These are phyloP conservation scores for Davidsoniella eucalypti DNA, from an alignment of 2,329 filamentous ascomycete genomes.

Conservation along the genomic window DNA sequence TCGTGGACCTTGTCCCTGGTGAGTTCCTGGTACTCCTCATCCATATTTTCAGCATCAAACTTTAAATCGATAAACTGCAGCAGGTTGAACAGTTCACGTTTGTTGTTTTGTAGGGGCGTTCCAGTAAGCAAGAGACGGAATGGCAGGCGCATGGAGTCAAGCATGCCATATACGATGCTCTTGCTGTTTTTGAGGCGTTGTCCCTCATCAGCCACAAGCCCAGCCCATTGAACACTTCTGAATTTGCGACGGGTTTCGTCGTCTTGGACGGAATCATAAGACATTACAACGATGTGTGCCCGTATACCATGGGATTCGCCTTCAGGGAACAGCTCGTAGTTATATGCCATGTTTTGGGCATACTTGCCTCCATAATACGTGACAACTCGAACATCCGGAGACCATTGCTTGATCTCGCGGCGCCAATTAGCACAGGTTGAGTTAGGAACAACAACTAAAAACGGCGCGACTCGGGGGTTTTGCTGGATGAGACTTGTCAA, in stretches of 20 bases:
- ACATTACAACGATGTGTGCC: slow-evolving; percentile 86
- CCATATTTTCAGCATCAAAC: slow-evolving; percentile 53
- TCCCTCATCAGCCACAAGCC: slow-evolving; percentile 84
- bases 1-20: slow-evolving; percentile 67
- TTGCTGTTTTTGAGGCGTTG: slow-evolving; percentile 90
- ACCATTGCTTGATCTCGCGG: slow-evolving; percentile 88
- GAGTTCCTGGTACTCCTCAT: slow-evolving; percentile 59
- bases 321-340: slow-evolving; percentile 71
- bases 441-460: slow-evolving; percentile 85
- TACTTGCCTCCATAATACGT: slow-evolving; percentile 70
- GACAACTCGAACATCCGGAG: slow-evolving; percentile 71
- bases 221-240: slow-evolving; percentile 61
- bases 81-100: slow-evolving; percentile 88
- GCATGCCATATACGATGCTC: slow-evolving; percentile 60
- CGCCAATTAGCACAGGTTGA: slow-evolving; percentile 97
- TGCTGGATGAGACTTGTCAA: slow-evolving; percentile 57
- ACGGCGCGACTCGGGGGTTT: slow-evolving; percentile 63
- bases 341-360: slow-evolving; percentile 59
- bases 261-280: slow-evolving; percentile 77
- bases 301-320: slow-evolving; percentile 47
- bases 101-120: slow-evolving; percentile 91
- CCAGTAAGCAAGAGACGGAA: slow-evolving; percentile 80
- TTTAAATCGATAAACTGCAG: slow-evolving; percentile 75
- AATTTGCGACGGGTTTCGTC: slow-evolving; percentile 50
- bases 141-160: slow-evolving; percentile 57